Base-by-base conservation (phyloP, 805 yeast genomes). In the Candida mattraensis region DNA sequence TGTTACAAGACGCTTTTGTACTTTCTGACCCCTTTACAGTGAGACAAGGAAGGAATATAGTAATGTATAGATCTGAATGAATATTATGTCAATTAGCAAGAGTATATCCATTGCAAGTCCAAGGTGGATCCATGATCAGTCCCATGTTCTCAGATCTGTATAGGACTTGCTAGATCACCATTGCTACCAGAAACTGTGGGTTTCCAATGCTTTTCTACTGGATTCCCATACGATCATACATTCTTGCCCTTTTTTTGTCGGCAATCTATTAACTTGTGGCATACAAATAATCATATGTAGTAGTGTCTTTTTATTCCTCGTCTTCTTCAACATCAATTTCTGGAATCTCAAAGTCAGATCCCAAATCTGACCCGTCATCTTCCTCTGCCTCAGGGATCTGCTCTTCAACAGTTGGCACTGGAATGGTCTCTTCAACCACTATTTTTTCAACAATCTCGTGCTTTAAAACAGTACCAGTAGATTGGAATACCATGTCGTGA, bases 301-400 rank as follows among this genome's bases (percentile, higher is more conserved):
- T 20, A 19, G 13, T n/a, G 14, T 28, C 25, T 28, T 28, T 30
- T 16, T 42, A 39, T 4, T 53, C 49, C 7, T 53, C 60, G 9
- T 57, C 60, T 23, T 58, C 61, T 13, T 51, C 56, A 5, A 53
- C 53, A 28, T 57, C 61, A 28, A 63, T 63, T 33, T 52, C 62
- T 1, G 67, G 67, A 26, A 63, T 60, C 37, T 61, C 67, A 37
- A 63, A 57, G 25, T 63, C 67, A 1, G 65, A 60, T 10, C 38
- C 60, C 5, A 45, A 23, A 3, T 54, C 63, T n/a, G 51, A 48
- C 5, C 44, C 56, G 7, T 36, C 37, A 9, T 37, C 45, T 1
- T 30, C 40, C 5, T 28, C 38, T 17, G 33, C 35, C n/a, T 28
- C 36, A 10, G 35, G 27, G 3, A 12, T 9, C 19, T 10, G 22